A percentile compares a stretch with the other conserved stretches of the same genome.
phyloP scores from a whole-genome alignment of 129 eudicot genomes.

The Centaurea solstitialis region DNA sequence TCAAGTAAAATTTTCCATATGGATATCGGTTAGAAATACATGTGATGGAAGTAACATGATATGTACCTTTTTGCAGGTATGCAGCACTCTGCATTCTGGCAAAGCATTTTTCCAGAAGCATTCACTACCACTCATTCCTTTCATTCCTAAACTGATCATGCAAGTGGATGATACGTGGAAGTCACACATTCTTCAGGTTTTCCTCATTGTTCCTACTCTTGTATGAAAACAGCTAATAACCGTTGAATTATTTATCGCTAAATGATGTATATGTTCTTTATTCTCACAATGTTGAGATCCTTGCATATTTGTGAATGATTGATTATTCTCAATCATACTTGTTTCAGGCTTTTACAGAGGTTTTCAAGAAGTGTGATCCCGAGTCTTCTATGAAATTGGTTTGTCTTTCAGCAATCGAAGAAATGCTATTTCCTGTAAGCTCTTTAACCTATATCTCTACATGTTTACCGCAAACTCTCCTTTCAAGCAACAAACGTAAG shows the following conservation, averaged over 20 bases:
- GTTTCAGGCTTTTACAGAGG: slow-evolving; percentile 80
- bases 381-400: slow-evolving; percentile 72
- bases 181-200: slow-evolving; percentile 74
- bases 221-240: not conserved
- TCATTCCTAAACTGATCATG: slow-evolving; percentile 62
- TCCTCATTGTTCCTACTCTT: slow-evolving; percentile 10
- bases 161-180: slow-evolving; percentile 63
- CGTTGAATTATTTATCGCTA: not conserved
- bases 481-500: not conserved
- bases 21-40: slow-evolving; percentile 11
- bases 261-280: slow-evolving; percentile 3
- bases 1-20: not conserved
- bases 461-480: not conserved
- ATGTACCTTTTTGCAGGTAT: slow-evolving; percentile 48
- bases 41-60: slow-evolving; percentile 3
- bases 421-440: slow-evolving; percentile 82
- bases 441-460: slow-evolving; percentile 10
- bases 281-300: slow-evolving; percentile 9
- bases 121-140: slow-evolving; percentile 62
- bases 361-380: slow-evolving; percentile 57
- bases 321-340: not conserved
- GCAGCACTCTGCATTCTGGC: slow-evolving; percentile 35
- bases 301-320: slow-evolving; percentile 3
- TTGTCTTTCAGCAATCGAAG: slow-evolving; percentile 75
- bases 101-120: slow-evolving; percentile 61